Evolutionary conservation across 2,329 filamentous ascomycete species (phyloP).

Genomic region (Pseudogymnoascus sp.): DNA sequence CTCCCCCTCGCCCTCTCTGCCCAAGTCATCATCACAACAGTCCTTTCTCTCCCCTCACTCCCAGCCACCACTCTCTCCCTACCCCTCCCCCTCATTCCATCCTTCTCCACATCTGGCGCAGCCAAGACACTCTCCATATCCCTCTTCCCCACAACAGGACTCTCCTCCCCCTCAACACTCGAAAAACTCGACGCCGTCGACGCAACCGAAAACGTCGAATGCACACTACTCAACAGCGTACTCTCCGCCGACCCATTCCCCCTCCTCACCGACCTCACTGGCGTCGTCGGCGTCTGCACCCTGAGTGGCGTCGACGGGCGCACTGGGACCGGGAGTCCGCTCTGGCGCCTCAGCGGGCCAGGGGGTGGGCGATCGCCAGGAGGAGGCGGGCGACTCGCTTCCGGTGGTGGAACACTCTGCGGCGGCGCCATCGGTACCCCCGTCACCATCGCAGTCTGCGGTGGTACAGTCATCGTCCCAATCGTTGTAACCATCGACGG

Average conservation of each 20-base stretch:
- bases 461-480: neutral
- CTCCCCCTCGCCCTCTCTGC: neutral
- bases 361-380: slow-evolving; percentile 12
- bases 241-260: slow-evolving; percentile 16
- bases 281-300: slow-evolving; percentile 15
- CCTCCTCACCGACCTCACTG: slow-evolving; percentile 12
- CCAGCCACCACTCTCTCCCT: neutral
- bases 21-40: neutral
- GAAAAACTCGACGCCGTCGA: neutral
- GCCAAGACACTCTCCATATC: neutral
- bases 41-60: neutral
- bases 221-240: slow-evolving; percentile 8
- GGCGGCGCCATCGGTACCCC: slow-evolving; percentile 5
- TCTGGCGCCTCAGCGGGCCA: slow-evolving; percentile 11
- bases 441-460: neutral
- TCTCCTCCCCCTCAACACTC: neutral
- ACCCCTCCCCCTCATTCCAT: neutral
- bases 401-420: too few relatives aligned
- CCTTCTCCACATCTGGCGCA: neutral
- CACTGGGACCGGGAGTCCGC: slow-evolving; percentile 16
- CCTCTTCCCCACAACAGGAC: neutral
- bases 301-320: slow-evolving; percentile 15
- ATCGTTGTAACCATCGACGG: neutral
- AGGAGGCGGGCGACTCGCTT: too few relatives aligned
- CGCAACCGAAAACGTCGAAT: neutral